These are phyloP conservation scores for Scalesia atractyloides DNA, from an alignment of 129 eudicot genomes.

Conservation along the genomic window DNA sequence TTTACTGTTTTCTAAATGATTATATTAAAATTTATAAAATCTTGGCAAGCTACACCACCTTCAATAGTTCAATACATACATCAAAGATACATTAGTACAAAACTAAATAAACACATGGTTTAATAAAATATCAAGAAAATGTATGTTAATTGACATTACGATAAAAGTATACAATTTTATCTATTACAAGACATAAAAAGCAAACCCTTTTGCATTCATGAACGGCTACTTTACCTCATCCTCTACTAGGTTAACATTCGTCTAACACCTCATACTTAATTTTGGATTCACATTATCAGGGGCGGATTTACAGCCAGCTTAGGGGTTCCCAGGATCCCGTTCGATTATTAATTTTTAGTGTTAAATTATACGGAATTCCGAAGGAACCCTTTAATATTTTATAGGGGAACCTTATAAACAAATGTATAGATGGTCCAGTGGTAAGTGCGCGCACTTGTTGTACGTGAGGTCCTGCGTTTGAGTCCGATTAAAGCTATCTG, in stretches of 20 bases:
- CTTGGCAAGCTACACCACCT: no score
- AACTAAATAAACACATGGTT: not conserved
- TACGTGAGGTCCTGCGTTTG: no score
- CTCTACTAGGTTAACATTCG: not conserved
- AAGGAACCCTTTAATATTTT: no score
- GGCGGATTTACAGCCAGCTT: no score
- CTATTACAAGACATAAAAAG: not conserved
- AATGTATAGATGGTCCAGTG: no score
- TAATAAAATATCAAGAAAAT: not conserved
- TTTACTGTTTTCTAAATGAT: not conserved
- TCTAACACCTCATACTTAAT: not conserved
- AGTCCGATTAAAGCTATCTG: no score
- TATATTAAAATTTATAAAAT: not conserved
- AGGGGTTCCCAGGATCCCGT: no score
- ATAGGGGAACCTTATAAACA: no score
- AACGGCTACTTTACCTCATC: not conserved
- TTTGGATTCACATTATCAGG: no score
- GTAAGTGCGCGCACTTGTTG: no score
- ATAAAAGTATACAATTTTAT: not conserved
- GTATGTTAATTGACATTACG: not conserved
- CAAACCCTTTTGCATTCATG: not conserved
- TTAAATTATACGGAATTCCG: no score
- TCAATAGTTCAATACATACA: not conserved
- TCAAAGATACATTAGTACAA: not conserved
- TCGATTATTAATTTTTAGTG: no score